Percentiles rank a stretch among this genome's conserved stretches.
Conservation (phyloP, 2,329 filamentous ascomycete species). For the Curvularia sp. region DNA sequence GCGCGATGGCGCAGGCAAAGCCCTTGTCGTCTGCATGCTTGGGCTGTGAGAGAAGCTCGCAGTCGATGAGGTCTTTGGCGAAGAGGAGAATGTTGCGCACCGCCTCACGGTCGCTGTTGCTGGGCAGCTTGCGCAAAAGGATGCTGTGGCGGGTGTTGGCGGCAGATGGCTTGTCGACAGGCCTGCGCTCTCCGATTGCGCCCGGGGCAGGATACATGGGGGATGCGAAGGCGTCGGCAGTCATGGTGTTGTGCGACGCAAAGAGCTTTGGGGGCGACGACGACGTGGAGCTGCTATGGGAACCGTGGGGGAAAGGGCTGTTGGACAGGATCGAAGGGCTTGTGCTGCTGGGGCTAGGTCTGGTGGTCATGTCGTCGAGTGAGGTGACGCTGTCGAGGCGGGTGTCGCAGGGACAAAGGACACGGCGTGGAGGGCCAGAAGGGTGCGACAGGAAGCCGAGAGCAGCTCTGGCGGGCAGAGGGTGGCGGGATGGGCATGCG, state of each 20-base stretch:
- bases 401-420: constrained; percentile 45
- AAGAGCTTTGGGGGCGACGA: constrained; percentile 51
- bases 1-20: constrained; percentile 65
- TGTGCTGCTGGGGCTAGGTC: constrained; percentile 53
- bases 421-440: constrained; percentile 11
- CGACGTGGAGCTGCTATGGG: constrained; percentile 51
- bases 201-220: constrained; percentile 51
- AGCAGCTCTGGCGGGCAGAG: constrained; percentile 7
- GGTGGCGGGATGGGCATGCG: constrained; percentile 21
- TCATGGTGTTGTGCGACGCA: constrained; percentile 49
- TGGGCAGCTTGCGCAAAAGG: constrained; percentile 66
- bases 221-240: constrained; percentile 52
- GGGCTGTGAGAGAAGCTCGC: constrained; percentile 61
- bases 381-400: constrained; percentile 39
- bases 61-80: constrained; percentile 67
- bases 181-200: constrained; percentile 53
- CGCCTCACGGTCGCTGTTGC: constrained; percentile 64
- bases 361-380: constrained; percentile 51
- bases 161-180: constrained; percentile 45
- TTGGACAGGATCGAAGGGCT: constrained; percentile 52
- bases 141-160: constrained; percentile 50
- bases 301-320: constrained; percentile 50
- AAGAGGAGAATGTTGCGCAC: constrained; percentile 71
- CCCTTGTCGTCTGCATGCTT: constrained; percentile 64
- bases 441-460: constrained; percentile 3